A percentile compares a stretch with the other conserved stretches of the same genome.
Evolutionary conservation across 345 rosid genomes (phyloP).

Genomic region (Acer saccharum): DNA sequence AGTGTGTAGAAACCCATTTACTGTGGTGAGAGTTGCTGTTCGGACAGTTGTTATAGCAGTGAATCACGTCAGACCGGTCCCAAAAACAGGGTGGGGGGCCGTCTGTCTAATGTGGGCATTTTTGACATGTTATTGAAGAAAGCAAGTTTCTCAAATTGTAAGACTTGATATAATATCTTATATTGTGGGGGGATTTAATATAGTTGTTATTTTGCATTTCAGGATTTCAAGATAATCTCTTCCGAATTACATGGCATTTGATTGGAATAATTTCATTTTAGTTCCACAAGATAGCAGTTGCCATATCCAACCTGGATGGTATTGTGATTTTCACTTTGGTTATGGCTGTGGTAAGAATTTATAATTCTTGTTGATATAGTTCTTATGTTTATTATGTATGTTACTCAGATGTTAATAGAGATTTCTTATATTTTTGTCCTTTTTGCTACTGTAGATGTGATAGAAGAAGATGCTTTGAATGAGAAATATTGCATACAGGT

Average conservation of each 20-base stretch:
- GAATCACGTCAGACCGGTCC: too few relatives aligned
- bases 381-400: not conserved
- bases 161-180: too few relatives aligned
- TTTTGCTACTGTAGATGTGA: slow-evolving; percentile 39
- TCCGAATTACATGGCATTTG: slow-evolving; percentile 14
- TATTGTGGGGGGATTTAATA: too few relatives aligned
- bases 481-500: slow-evolving; percentile 59
- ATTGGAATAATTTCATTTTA: slow-evolving; percentile 7
- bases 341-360: slow-evolving; percentile 45
- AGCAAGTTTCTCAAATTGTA: too few relatives aligned
- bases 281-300: slow-evolving; percentile 38
- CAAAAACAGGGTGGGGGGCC: too few relatives aligned
- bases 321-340: slow-evolving; percentile 46
- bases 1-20: too few relatives aligned
- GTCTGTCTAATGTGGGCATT: too few relatives aligned
- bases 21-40: too few relatives aligned
- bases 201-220: not conserved
- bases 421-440: not conserved
- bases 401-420: not conserved
- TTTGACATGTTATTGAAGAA: too few relatives aligned
- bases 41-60: too few relatives aligned
- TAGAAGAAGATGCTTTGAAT: slow-evolving; percentile 61
- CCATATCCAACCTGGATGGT: slow-evolving; percentile 32
- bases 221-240: not conserved
- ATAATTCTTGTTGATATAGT: slow-evolving; percentile 1